phyloP scores from a whole-genome alignment of 1,284 basidiomycete species.

The Ustilago tritici region DNA sequence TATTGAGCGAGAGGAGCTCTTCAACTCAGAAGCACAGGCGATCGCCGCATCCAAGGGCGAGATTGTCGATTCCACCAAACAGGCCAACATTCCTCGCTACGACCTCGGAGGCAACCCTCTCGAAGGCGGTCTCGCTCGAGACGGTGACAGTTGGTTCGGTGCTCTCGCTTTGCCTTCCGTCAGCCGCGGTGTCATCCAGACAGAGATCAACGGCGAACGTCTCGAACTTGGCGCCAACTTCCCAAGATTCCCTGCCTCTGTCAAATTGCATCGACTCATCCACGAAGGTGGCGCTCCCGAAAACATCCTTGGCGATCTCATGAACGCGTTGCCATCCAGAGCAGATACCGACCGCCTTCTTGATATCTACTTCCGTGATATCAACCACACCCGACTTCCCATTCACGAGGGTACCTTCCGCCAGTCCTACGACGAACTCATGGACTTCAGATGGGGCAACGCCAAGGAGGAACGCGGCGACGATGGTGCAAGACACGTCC shows the following conservation, averaged over 20 bases:
- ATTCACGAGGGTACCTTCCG: slow-evolving; percentile 88
- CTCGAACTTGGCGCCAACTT: slow-evolving; percentile 64
- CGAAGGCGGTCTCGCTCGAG: slow-evolving; percentile 61
- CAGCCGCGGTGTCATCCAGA: slow-evolving; percentile 61
- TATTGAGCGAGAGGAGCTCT: slow-evolving; percentile 63
- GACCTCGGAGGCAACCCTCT: slow-evolving; percentile 56
- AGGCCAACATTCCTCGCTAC: slow-evolving; percentile 34
- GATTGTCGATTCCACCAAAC: slow-evolving; percentile 42
- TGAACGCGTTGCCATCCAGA: slow-evolving; percentile 59
- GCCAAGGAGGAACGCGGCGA: slow-evolving; percentile 54
- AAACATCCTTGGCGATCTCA: slow-evolving; percentile 59
- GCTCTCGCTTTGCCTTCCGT: slow-evolving; percentile 65
- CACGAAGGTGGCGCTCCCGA: slow-evolving; percentile 64
- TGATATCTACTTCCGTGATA: slow-evolving; percentile 70
- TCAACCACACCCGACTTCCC: slow-evolving; percentile 94
- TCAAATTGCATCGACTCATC: slow-evolving; percentile 62
- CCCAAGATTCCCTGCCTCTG: slow-evolving; percentile 62
- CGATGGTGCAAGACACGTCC: slow-evolving; percentile 80
- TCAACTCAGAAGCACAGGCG: slow-evolving; percentile 54
- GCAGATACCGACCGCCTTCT: slow-evolving; percentile 58
- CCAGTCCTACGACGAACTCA: slow-evolving; percentile 81
- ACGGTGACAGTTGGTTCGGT: slow-evolving; percentile 65
- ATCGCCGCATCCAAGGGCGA: slow-evolving; percentile 51
- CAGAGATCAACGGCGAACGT: slow-evolving; percentile 64
- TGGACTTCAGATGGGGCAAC: slow-evolving; percentile 71